A percentile compares a stretch with the other conserved stretches of the same genome.
These are phyloP conservation scores for Vachellia collinsii DNA, from an alignment of 306 rosid species.

Conservation along the genomic window DNA sequence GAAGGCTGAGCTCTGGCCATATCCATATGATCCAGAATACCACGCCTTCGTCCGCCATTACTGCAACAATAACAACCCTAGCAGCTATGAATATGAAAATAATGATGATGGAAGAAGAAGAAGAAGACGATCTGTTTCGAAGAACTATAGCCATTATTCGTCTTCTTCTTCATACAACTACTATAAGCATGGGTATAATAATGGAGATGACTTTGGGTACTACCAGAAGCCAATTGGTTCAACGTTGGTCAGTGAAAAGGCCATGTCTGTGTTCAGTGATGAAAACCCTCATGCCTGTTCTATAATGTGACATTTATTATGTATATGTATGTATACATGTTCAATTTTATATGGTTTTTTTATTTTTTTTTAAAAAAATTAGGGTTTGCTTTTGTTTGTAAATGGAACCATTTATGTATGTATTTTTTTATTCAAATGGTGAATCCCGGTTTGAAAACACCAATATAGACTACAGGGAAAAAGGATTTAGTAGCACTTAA, in stretches of 20 bases:
- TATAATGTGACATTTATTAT: conserved; percentile 52
- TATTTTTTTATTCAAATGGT: too few relatives aligned
- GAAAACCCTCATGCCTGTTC: conserved; percentile 74
- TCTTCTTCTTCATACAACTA: conserved; percentile 47
- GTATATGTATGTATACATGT: too few relatives aligned
- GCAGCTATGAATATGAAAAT: neutral
- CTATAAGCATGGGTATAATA: conserved; percentile 38
- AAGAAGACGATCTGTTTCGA: conserved; percentile 10
- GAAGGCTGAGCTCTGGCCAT: conserved; percentile 78
- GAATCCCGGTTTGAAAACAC: too few relatives aligned
- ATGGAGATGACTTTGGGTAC: conserved; percentile 42
- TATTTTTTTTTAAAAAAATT: too few relatives aligned
- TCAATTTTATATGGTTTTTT: neutral
- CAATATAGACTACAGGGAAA: too few relatives aligned
- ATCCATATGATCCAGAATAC: conserved; percentile 59
- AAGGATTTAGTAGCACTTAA: too few relatives aligned
- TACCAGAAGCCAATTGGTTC: conserved; percentile 51
- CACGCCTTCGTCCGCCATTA: conserved; percentile 44
- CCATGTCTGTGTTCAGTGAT: conserved; percentile 60
- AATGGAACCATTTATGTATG: neutral
- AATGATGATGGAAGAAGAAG: neutral
- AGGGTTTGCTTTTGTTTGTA: neutral
- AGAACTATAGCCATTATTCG: conserved; percentile 25
- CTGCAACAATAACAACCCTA: neutral
- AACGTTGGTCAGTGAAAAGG: conserved; percentile 41